Base-by-base conservation (phyloP, 768 basidiomycete species). In the Boletus bicolor region DNA sequence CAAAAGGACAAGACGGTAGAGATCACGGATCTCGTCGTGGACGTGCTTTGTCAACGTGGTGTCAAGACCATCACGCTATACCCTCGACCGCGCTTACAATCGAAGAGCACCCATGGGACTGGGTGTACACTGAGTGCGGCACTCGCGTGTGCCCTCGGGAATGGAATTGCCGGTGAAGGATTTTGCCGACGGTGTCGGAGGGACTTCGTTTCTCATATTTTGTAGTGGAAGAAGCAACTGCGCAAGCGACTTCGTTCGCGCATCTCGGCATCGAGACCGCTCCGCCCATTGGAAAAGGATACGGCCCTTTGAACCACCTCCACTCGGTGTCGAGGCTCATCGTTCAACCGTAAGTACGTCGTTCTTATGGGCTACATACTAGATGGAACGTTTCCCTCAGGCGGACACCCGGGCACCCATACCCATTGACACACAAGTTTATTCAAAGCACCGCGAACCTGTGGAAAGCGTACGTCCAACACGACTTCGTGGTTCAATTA, bases 41-140 rank as follows among this genome's bases (percentile, higher is more conserved):
- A 91, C 63, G 76, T 89, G 1, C 73, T 93, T 3, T 79, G 74
- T 52, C 76, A 80, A 26, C 58, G 53, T 2, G 50, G 53, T 37
- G 58, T 66, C 44, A 67, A 72, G 12, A 60, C 62, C 5, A 71
- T 72, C 34, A 80, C 81, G 2, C 49, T 91, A 17, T 87, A 84
- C 56, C 75, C 82, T 19, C 78, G 82, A 7, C 85, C 87, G 2
- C 74, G 81, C 14, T 72, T 92, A 21, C 75, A 85, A 14, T 84
- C 89, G 7, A 79, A 72, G 35, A 91, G 78, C 60, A 97, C 93
- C 0, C 94, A 96, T 66, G 94, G 94, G 1, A 97, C 94, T 0
- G 94, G 93, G 2, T 97, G 93, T 68, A 97, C 94, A 0, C 76
- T 97, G n/a, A 87, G 85, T 44, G 85, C 93, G 0, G 90, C 92